Base-by-base conservation (phyloP, 2,329 filamentous ascomycete species). In the Orbilia javanica region DNA sequence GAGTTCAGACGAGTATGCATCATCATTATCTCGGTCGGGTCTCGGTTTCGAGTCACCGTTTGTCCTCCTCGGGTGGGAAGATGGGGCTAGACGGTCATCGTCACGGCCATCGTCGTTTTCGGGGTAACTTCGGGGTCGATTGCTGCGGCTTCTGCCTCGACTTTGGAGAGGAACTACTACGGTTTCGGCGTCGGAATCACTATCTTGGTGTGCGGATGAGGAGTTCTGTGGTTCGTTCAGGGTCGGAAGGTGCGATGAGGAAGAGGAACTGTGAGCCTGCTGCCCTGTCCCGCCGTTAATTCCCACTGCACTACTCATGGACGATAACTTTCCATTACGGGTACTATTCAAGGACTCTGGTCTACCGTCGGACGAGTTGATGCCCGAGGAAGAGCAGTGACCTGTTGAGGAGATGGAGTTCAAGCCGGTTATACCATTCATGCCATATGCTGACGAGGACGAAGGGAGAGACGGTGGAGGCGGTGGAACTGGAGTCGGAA, bases 181-280 rank as follows among this genome's bases (percentile, higher is more conserved):
- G 13, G 90, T 92, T 84, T 92, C 90, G 60, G 90, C 90, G 82
- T 92, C 90, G 0, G 90, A 92, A 81, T 91, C 89, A 82, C 87
- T 89, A 13, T 66, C 80, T 20, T 72, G 74, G 52, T 72, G 62
- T 44, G 60, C 39, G 25, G 44, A 62, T 25, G 36, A 52, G 52
- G 44, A 71, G 60, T 25, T 70, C 46, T 71, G 66, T 46, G 79
- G 78, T 13, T 71, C 65, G 66, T 67, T 67, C 50, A 71, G 67
- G 36, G 55, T 55, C 22, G 60, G 57, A 53, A 63, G 60, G 31
- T 62, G 25, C 34, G 67, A 63, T 57, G 52, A 57, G 52, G 52
- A 60, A 60, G 55, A 60, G 27, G 68, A 74, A 52, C 57, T 64
- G 46, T 42, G 68, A 66, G 70, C 48, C 55, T 69, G 68, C 64